These are phyloP conservation scores for Pseudopyrenochaeta lycopersici DNA, from an alignment of 2,329 filamentous ascomycete species.

Conservation along the genomic window DNA sequence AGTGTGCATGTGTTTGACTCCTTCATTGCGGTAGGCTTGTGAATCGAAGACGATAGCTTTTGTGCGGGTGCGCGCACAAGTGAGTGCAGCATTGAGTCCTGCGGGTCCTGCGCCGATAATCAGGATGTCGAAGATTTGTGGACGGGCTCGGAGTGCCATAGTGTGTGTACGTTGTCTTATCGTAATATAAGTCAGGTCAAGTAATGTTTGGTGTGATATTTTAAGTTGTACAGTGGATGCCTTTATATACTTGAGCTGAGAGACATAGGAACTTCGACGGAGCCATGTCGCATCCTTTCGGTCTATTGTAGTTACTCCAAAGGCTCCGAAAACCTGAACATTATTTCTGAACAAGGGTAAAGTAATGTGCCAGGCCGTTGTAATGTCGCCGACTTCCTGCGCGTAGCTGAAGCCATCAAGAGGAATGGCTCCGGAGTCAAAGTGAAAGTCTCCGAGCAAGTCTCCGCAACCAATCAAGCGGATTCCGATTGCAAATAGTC, in stretches of 20 bases:
- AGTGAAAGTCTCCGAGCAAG: neutral
- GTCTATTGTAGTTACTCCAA: too few relatives aligned
- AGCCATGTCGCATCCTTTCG: too few relatives aligned
- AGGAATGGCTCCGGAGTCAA: neutral
- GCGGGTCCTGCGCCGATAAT: slow-evolving; percentile 56
- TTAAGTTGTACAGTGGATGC: too few relatives aligned
- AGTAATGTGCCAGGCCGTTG: neutral
- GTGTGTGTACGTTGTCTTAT: neutral
- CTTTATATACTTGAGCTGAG: too few relatives aligned
- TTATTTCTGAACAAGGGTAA: neutral
- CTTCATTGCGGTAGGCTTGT: slow-evolving; percentile 53
- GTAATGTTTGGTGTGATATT: neutral
- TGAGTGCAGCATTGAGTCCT: slow-evolving; percentile 53
- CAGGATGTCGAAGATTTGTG: slow-evolving; percentile 37
- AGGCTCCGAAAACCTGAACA: too few relatives aligned
- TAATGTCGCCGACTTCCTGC: neutral
- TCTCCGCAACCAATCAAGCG: neutral
- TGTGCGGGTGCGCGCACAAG: slow-evolving; percentile 50
- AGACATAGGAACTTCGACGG: too few relatives aligned
- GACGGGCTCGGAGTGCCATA: slow-evolving; percentile 25
- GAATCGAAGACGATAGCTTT: slow-evolving; percentile 57
- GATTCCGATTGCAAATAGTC: too few relatives aligned
- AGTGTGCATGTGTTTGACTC: slow-evolving; percentile 56
- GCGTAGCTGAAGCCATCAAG: neutral
- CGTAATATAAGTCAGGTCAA: neutral